Conservation (phyloP, 306 rosid species). For the Medicago lupulina region DNA sequence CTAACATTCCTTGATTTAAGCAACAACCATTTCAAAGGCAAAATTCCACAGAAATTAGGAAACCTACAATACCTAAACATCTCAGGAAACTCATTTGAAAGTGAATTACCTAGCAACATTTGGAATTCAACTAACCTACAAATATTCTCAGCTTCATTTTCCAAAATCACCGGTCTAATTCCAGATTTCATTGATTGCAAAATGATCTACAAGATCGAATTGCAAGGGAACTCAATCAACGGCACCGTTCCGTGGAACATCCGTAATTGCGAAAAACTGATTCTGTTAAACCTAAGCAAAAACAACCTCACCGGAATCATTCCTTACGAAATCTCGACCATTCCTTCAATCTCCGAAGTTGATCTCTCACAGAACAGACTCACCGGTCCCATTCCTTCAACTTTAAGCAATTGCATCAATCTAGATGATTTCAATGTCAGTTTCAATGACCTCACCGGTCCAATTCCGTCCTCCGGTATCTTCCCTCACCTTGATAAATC, state of each 20-base stretch:
- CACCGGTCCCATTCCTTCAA: slow-evolving; percentile 87
- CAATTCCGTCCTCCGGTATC: slow-evolving; percentile 71
- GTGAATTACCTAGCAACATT: too few relatives aligned
- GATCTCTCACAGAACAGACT: slow-evolving; percentile 81
- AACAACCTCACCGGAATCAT: slow-evolving; percentile 83
- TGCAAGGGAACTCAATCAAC: slow-evolving; percentile 63
- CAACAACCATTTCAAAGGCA: slow-evolving; percentile 71
- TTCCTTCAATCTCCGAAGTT: slow-evolving; percentile 78
- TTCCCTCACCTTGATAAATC: slow-evolving; percentile 75
- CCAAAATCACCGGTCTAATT: too few relatives aligned
- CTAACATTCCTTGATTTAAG: slow-evolving; percentile 74
- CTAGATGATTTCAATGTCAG: slow-evolving; percentile 78
- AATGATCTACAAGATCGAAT: slow-evolving; percentile 65
- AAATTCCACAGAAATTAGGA: slow-evolving; percentile 54
- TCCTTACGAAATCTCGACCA: slow-evolving; percentile 84
- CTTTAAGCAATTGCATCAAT: slow-evolving; percentile 73
- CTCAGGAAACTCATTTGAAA: too few relatives aligned
- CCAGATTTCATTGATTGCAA: slow-evolving; percentile 69
- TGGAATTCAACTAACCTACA: too few relatives aligned
- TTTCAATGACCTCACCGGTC: slow-evolving; percentile 78
- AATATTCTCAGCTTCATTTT: too few relatives aligned
- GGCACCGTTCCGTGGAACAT: slow-evolving; percentile 85
- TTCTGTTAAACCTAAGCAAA: slow-evolving; percentile 61
- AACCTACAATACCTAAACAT: too few relatives aligned
- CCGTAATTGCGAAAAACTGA: slow-evolving; percentile 76